These are phyloP conservation scores for Backusella luteola DNA, from an alignment of 192 early-diverging fungal genomes.

Conservation along the genomic window DNA sequence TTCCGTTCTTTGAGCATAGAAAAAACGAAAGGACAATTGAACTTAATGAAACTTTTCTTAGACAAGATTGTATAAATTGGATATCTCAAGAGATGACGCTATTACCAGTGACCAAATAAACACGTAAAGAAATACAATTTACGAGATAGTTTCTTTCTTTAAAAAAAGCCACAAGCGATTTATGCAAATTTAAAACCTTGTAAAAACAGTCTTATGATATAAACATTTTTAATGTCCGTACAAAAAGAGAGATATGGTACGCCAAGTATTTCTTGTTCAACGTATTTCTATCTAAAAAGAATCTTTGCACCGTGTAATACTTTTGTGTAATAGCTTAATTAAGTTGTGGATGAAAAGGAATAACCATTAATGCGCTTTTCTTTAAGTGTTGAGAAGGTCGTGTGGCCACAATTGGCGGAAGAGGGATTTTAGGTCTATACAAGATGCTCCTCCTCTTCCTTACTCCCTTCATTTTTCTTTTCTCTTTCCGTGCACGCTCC, in stretches of 20 bases:
- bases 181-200: not conserved
- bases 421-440: not conserved
- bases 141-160: not conserved
- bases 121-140: not conserved
- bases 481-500: not conserved
- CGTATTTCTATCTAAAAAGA: not conserved
- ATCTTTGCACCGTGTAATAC: not conserved
- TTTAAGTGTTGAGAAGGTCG: not conserved
- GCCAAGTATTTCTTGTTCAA: slow-evolving; percentile 1
- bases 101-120: not conserved
- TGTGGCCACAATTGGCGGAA: not conserved
- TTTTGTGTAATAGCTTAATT: slow-evolving; percentile 1
- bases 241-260: not conserved
- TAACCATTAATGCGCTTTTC: not conserved
- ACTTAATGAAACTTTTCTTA: too few species aligned
- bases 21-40: too few species aligned
- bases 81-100: not conserved
- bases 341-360: not conserved
- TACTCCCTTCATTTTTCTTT: not conserved
- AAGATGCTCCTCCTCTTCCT: not conserved
- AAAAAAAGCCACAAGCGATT: not conserved
- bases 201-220: not conserved
- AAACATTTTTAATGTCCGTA: not conserved
- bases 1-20: too few species aligned
- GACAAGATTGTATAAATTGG: too few species aligned